Evolutionary conservation across 177 flowering plant genomes (phyloP).

Genomic region (Telopea speciosissima): DNA sequence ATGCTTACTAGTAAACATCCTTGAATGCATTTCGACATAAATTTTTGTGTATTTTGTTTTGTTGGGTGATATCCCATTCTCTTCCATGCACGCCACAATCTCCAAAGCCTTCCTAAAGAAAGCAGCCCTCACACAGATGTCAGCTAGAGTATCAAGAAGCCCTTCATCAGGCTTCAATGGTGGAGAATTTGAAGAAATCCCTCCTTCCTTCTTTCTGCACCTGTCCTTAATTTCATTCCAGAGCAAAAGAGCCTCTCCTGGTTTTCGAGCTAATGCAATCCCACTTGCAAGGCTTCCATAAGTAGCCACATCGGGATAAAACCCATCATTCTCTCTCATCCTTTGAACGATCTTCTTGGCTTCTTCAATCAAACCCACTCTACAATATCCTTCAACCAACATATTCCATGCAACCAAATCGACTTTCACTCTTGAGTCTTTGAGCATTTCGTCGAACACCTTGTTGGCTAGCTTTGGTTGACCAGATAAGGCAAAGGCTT

Average conservation of each 20-base stretch:
- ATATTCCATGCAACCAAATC: conserved; percentile 90
- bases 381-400: conserved; percentile 85
- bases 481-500: conserved; percentile 74
- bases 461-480: conserved; percentile 80
- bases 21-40: conserved; percentile 96
- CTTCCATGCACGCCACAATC: conserved; percentile 96
- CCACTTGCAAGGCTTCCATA: conserved; percentile 92
- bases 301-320: conserved; percentile 71
- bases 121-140: conserved; percentile 90
- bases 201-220: conserved; percentile 27
- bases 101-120: conserved; percentile 90
- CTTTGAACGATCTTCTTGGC: conserved; percentile 56
- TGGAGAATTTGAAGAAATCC: conserved; percentile 31
- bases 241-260: conserved; percentile 90
- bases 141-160: conserved; percentile 78
- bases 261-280: conserved; percentile 77
- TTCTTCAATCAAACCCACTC: conserved; percentile 63
- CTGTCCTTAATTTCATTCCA: conserved; percentile 94
- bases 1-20: conserved; percentile 97
- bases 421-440: conserved; percentile 77
- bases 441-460: conserved; percentile 85
- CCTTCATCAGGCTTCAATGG: conserved; percentile 82
- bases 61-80: conserved; percentile 78
- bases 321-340: conserved; percentile 70
- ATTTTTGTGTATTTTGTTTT: conserved; percentile 75